These are phyloP conservation scores for Yamadazyma paraphyllophila DNA, from an alignment of 805 yeast genomes.

Conservation along the genomic window DNA sequence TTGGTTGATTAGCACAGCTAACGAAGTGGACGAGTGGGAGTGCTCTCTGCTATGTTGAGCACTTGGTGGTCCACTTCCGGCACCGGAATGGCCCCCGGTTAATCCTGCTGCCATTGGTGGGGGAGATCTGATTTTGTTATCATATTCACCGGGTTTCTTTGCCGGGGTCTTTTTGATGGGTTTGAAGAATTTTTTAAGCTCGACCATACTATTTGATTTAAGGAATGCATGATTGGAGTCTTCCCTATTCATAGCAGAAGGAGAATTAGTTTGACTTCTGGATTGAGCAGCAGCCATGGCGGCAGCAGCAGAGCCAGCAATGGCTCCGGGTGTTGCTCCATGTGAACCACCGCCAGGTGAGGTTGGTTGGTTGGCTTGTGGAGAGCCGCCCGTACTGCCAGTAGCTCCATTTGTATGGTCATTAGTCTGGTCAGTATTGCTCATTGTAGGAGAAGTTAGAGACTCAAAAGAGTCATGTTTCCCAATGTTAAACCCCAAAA, in stretches of 20 bases:
- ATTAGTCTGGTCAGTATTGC: slow-evolving; percentile 24
- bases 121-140: slow-evolving; percentile 27
- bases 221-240: slow-evolving; percentile 31
- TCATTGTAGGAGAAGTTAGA: slow-evolving; percentile 33
- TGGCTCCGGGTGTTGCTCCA: background rate
- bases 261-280: slow-evolving; percentile 12
- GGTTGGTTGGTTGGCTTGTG: background rate
- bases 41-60: slow-evolving; percentile 25
- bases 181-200: slow-evolving; percentile 68
- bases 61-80: background rate
- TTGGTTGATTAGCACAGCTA: slow-evolving; percentile 36
- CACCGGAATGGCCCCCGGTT: background rate
- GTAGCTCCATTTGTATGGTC: background rate
- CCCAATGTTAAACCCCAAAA: slow-evolving; percentile 42
- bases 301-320: background rate
- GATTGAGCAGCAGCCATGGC: slow-evolving; percentile 1
- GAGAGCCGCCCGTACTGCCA: background rate
- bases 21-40: slow-evolving; percentile 36
- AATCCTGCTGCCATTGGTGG: slow-evolving; percentile 21
- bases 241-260: slow-evolving; percentile 17
- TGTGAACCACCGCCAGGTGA: background rate
- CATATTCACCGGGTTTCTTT: slow-evolving; percentile 18
- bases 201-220: slow-evolving; percentile 59
- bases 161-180: slow-evolving; percentile 40
- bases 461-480: slow-evolving; percentile 40